A percentile compares a stretch with the other conserved stretches of the same genome.
These are phyloP conservation scores for Blastomyces parvus DNA, from an alignment of 2,329 filamentous ascomycete genomes.

Conservation along the genomic window DNA sequence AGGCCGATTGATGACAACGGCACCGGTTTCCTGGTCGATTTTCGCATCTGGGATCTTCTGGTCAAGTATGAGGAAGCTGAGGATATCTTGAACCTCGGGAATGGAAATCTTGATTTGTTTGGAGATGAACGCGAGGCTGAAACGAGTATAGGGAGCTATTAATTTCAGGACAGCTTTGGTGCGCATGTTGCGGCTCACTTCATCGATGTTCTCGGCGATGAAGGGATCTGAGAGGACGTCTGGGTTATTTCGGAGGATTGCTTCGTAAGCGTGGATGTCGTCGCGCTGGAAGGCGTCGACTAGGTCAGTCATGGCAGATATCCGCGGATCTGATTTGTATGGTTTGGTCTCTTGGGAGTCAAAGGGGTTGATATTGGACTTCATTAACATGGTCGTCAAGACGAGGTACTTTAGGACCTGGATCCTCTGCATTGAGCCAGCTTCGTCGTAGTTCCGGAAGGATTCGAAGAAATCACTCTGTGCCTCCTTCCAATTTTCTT, in stretches of 20 bases:
- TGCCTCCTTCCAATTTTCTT: conserved; percentile 97
- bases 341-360: conserved; percentile 98
- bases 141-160: conserved; percentile 88
- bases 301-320: conserved; percentile 92
- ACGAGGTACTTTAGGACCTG: conserved; percentile 96
- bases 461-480: conserved; percentile 98
- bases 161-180: conserved; percentile 91
- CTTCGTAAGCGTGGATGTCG: conserved; percentile 85
- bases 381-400: conserved; percentile 95
- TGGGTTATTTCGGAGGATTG: conserved; percentile 73
- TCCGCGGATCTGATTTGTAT: conserved; percentile 89
- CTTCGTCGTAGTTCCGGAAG: conserved; percentile 98
- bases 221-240: conserved; percentile 87
- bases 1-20: conserved; percentile 67
- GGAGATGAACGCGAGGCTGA: conserved; percentile 80
- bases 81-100: conserved; percentile 82
- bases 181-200: conserved; percentile 95
- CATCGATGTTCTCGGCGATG: conserved; percentile 98
- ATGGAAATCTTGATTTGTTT: conserved; percentile 77
- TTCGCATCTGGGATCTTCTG: conserved; percentile 67
- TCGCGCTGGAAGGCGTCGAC: conserved; percentile 95
- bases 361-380: conserved; percentile 96
- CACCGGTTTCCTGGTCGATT: conserved; percentile 81
- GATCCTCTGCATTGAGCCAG: conserved; percentile 88
- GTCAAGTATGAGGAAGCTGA: conserved; percentile 89